phyloP scores from a whole-genome alignment of 192 early-diverging fungal species.

The Coemansia sp. region DNA sequence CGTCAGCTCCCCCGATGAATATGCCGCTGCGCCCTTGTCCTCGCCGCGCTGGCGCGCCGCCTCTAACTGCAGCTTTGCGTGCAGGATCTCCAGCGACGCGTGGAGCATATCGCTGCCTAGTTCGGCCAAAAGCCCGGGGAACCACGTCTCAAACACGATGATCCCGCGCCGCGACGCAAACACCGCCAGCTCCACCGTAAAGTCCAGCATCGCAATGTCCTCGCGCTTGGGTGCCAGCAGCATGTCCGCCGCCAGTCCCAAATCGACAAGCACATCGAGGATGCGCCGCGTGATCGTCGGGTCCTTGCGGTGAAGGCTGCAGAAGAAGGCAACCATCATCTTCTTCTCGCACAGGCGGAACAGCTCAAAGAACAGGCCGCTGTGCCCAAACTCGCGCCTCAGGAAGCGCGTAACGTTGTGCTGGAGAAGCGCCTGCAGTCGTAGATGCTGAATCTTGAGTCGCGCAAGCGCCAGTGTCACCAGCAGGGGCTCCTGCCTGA shows the following conservation, averaged over 20 bases:
- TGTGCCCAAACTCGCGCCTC: conserved; percentile 30
- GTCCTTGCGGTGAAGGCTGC: conserved; percentile 48
- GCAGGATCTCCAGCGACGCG: conserved; percentile 47
- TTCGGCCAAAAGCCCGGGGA: conserved; percentile 42
- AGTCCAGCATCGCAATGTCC: conserved; percentile 49
- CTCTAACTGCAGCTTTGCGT: conserved; percentile 46
- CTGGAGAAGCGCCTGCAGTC: conserved; percentile 44
- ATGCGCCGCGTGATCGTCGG: conserved; percentile 25
- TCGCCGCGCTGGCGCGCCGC: conserved; percentile 47
- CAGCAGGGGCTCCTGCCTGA: conserved; percentile 40
- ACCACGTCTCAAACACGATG: conserved; percentile 48
- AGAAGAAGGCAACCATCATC: conserved; percentile 43
- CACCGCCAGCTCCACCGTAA: conserved; percentile 48
- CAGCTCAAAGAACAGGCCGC: conserved; percentile 46
- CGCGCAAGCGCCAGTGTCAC: conserved; percentile 43
- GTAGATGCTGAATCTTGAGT: conserved; percentile 50
- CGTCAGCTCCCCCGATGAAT: conserved; percentile 40
- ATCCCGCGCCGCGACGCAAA: conserved; percentile 46
- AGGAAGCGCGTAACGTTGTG: conserved; percentile 45
- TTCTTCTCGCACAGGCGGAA: conserved; percentile 48
- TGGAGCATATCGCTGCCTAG: conserved; percentile 41
- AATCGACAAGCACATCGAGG: conserved; percentile 35
- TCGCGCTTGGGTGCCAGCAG: conserved; percentile 44
- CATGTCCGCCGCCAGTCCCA: conserved; percentile 38
- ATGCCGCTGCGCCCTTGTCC: conserved; percentile 21